Percentiles rank a stretch among this genome's conserved stretches.
Conservation (phyloP, 352 stramenopile genomes). For the Pythium phragmiticola region DNA sequence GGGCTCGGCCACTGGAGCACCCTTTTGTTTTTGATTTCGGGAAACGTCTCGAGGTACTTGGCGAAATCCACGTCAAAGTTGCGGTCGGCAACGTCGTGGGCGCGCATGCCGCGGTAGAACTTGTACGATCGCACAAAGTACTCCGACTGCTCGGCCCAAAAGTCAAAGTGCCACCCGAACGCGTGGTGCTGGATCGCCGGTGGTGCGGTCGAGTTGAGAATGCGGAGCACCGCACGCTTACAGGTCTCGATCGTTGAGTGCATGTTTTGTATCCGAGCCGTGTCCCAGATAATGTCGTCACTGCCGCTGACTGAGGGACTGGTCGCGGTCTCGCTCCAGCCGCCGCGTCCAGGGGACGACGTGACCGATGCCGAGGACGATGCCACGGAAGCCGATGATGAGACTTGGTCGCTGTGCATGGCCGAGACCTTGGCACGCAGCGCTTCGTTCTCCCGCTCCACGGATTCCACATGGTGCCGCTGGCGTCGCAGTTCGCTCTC, state of each 20-base stretch:
- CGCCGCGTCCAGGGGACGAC: background rate
- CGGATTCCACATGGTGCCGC: slow-evolving; percentile 35
- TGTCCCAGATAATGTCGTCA: slow-evolving; percentile 22
- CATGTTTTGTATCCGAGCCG: slow-evolving; percentile 23
- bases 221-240: slow-evolving; percentile 40
- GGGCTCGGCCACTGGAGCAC: slow-evolving; percentile 34
- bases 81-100: slow-evolving; percentile 50
- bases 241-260: slow-evolving; percentile 33
- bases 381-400: background rate
- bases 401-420: background rate
- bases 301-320: background rate
- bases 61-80: slow-evolving; percentile 48
- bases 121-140: slow-evolving; percentile 63
- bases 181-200: slow-evolving; percentile 43
- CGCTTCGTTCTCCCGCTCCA: slow-evolving; percentile 46
- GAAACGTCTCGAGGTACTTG: slow-evolving; percentile 67
- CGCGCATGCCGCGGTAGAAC: slow-evolving; percentile 58
- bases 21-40: slow-evolving; percentile 55
- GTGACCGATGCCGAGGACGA: slow-evolving; percentile 16
- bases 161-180: slow-evolving; percentile 67
- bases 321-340: too few species aligned
- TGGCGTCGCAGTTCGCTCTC: slow-evolving; percentile 52
- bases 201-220: slow-evolving; percentile 36
- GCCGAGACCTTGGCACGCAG: slow-evolving; percentile 21
- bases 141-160: slow-evolving; percentile 48